Percentiles rank a stretch among this genome's conserved stretches.
These are phyloP conservation scores for Escovopsis sp. DNA, from an alignment of 2,329 filamentous ascomycete species.

Conservation along the genomic window DNA sequence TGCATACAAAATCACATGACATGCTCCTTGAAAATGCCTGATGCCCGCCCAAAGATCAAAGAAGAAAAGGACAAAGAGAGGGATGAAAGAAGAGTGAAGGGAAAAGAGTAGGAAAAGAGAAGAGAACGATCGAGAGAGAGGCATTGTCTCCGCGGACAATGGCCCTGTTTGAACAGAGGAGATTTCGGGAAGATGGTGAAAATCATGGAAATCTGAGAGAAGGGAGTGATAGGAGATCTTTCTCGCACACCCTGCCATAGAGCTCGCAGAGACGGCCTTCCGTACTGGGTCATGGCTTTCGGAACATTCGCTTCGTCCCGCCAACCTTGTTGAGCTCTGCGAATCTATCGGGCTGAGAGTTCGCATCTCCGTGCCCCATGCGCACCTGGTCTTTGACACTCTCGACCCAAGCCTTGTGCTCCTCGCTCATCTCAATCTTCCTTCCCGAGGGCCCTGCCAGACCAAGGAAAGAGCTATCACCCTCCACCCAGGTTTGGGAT, in stretches of 20 bases:
- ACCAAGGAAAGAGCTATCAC: slow-evolving; percentile 45
- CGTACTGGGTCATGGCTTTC: slow-evolving; percentile 20
- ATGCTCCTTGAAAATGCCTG: slow-evolving; percentile 1
- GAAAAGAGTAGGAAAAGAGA: too few species aligned
- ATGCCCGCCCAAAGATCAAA: neutral
- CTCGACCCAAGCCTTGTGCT: slow-evolving; percentile 69
- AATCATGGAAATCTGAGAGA: too few species aligned
- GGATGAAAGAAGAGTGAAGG: neutral
- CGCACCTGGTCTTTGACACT: slow-evolving; percentile 70
- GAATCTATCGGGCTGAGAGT: slow-evolving; percentile 31
- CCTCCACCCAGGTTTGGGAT: slow-evolving; percentile 43
- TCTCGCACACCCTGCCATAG: neutral
- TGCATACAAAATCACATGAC: slow-evolving; percentile 6
- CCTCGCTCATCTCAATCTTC: slow-evolving; percentile 51
- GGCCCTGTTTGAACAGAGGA: too few species aligned
- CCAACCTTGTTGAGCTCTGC: slow-evolving; percentile 60
- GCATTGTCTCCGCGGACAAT: neutral
- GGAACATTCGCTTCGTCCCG: slow-evolving; percentile 57
- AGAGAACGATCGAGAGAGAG: too few species aligned
- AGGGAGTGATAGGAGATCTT: too few species aligned
- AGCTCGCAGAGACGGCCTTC: neutral
- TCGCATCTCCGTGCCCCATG: slow-evolving; percentile 40
- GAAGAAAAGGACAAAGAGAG: neutral
- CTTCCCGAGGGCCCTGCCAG: slow-evolving; percentile 56
- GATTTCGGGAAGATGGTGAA: too few species aligned